Conservation (phyloP, 2,329 filamentous ascomycete genomes). For the Aspergillus calidoustus region DNA sequence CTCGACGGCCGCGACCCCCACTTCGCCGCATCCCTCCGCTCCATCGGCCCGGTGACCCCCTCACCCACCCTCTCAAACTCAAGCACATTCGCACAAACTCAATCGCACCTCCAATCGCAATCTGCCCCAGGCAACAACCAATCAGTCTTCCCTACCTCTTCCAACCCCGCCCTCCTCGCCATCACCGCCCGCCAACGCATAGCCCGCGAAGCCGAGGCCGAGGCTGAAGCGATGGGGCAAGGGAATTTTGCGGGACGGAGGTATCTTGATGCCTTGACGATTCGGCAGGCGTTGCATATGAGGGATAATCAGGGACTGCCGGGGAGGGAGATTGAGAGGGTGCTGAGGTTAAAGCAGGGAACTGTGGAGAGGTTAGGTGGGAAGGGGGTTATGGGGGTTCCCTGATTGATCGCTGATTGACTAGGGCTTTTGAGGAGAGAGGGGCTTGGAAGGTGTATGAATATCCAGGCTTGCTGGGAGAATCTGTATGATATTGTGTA, state of each 20-base stretch:
- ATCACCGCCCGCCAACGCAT: slow-evolving; percentile 58
- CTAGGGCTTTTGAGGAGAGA: not conserved
- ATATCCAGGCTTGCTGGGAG: not conserved
- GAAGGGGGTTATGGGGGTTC: slow-evolving; percentile 36
- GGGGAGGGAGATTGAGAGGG: slow-evolving; percentile 48
- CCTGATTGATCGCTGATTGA: not conserved
- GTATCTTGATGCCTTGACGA: slow-evolving; percentile 56
- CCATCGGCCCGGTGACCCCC: slow-evolving; percentile 62
- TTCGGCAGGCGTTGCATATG: slow-evolving; percentile 54
- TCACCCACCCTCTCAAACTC: slow-evolving; percentile 61
- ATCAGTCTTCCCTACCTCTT: slow-evolving; percentile 42
- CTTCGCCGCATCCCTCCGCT: slow-evolving; percentile 80
- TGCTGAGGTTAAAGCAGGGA: slow-evolving; percentile 50
- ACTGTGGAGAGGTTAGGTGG: slow-evolving; percentile 47
- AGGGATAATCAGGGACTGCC: slow-evolving; percentile 48
- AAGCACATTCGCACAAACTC: slow-evolving; percentile 51
- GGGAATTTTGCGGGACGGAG: slow-evolving; percentile 45
- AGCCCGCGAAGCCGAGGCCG: slow-evolving; percentile 57
- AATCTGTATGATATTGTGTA: not conserved
- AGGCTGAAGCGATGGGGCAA: slow-evolving; percentile 56
- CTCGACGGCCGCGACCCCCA: slow-evolving; percentile 65
- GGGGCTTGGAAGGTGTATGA: not conserved
- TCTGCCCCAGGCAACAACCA: slow-evolving; percentile 25
- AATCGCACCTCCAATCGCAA: not conserved
- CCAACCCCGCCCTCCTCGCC: slow-evolving; percentile 61